Conservation (phyloP, 768 basidiomycete genomes). For the Daedalea quercina region DNA sequence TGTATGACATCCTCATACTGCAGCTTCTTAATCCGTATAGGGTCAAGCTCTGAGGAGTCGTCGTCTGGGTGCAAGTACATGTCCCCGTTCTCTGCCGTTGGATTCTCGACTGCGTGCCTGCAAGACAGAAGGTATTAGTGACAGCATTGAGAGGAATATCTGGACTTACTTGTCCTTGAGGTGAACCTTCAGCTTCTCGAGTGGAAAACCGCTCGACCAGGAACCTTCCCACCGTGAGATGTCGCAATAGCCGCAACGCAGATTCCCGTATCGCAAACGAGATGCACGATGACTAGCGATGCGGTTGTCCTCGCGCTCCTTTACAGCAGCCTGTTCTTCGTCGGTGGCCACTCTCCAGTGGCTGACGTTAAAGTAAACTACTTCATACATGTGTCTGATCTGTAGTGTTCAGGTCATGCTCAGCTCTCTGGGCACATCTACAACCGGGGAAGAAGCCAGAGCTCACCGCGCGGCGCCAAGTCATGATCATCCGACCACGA, state of each 20-base stretch:
- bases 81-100: not conserved
- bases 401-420: no score
- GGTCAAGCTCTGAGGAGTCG: not conserved
- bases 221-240: not conserved
- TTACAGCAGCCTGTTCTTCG: not conserved
- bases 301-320: not conserved
- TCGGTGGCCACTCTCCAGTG: not conserved
- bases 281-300: not conserved
- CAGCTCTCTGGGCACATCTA: no score
- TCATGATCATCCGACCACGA: not conserved
- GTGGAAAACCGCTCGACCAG: not conserved
- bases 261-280: not conserved
- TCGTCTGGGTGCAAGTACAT: constrained; percentile 1
- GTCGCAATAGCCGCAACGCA: not conserved
- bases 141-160: not conserved
- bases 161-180: not conserved
- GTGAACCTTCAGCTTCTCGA: not conserved
- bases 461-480: not conserved
- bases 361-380: no score
- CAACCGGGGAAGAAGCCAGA: no score
- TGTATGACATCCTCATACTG: no score
- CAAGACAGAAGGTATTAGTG: no score
- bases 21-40: not conserved
- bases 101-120: not conserved
- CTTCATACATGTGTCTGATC: no score